Conservation (phyloP, 768 basidiomycete species). For the Chalciporus chontae region DNA sequence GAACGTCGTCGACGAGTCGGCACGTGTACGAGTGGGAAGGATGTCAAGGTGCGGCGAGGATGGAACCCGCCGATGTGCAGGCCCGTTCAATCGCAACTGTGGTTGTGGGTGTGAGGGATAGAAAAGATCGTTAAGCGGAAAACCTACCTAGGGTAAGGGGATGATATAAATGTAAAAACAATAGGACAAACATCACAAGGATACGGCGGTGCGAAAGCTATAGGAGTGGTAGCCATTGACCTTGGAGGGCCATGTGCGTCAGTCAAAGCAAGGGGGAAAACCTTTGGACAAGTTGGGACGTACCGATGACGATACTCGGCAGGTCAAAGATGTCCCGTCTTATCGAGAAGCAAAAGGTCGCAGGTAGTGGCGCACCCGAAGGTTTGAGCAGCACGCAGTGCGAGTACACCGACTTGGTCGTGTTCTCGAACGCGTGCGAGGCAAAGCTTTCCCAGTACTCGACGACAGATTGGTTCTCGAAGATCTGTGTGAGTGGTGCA, state of each 20-base stretch:
- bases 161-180: too few relatives aligned
- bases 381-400: constrained; percentile 89
- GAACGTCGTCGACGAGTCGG: too few relatives aligned
- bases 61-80: too few relatives aligned
- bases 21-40: too few relatives aligned
- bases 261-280: not conserved
- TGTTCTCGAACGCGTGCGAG: constrained; percentile 95
- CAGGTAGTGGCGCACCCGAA: constrained; percentile 77
- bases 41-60: too few relatives aligned
- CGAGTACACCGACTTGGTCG: constrained; percentile 91
- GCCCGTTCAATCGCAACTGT: too few relatives aligned
- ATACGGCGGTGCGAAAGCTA: constrained; percentile 30
- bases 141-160: not conserved
- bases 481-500: constrained; percentile 51
- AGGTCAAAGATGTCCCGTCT: constrained; percentile 89
- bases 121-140: not conserved
- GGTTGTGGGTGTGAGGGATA: too few relatives aligned
- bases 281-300: constrained; percentile 15
- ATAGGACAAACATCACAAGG: not conserved
- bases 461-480: constrained; percentile 93
- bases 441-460: constrained; percentile 98
- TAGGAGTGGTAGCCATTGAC: constrained; percentile 85
- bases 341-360: constrained; percentile 96
- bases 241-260: constrained; percentile 34
- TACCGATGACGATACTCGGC: constrained; percentile 85